Conservation (phyloP, 371 early-diverging fungal genomes). For the Funneliformis caledonium region DNA sequence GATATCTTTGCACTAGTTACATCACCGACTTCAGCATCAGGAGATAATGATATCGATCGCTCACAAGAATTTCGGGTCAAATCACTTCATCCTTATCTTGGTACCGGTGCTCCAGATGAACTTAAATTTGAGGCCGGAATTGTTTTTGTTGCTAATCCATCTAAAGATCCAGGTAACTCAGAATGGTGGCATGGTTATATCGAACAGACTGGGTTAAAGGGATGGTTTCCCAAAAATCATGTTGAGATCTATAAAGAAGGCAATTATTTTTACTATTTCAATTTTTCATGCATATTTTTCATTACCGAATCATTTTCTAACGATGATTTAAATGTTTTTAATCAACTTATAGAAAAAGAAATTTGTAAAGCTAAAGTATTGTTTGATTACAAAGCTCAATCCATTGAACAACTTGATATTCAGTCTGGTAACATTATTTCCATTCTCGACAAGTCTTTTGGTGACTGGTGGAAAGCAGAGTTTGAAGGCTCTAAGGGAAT, state of each 20-base stretch:
- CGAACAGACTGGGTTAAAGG: constrained; percentile 31
- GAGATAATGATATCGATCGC: constrained; percentile 14
- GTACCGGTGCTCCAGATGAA: constrained; percentile 56
- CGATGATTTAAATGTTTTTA: not conserved
- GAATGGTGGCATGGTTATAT: constrained; percentile 41
- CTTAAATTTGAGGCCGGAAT: constrained; percentile 54
- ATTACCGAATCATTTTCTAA: not conserved
- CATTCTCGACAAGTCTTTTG: constrained; percentile 66
- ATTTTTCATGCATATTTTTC: not conserved
- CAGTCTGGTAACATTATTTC: constrained; percentile 70
- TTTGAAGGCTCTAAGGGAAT: constrained; percentile 69
- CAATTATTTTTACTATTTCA: not conserved
- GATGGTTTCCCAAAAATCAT: constrained; percentile 42
- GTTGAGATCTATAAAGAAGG: constrained; percentile 35
- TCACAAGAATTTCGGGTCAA: constrained; percentile 52
- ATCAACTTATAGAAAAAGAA: constrained; percentile 21
- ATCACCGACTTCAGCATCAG: not conserved
- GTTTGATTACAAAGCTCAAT: constrained; percentile 73
- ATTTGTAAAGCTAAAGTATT: constrained; percentile 49
- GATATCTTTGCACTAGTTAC: not conserved
- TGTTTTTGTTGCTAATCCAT: constrained; percentile 57
- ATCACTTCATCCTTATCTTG: constrained; percentile 54
- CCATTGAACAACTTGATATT: constrained; percentile 68
- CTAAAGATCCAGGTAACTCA: constrained; percentile 48
- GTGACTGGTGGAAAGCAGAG: constrained; percentile 72